Evolutionary conservation across 2,329 filamentous ascomycete species (phyloP).

Genomic region (Tolypocladium amazonense): DNA sequence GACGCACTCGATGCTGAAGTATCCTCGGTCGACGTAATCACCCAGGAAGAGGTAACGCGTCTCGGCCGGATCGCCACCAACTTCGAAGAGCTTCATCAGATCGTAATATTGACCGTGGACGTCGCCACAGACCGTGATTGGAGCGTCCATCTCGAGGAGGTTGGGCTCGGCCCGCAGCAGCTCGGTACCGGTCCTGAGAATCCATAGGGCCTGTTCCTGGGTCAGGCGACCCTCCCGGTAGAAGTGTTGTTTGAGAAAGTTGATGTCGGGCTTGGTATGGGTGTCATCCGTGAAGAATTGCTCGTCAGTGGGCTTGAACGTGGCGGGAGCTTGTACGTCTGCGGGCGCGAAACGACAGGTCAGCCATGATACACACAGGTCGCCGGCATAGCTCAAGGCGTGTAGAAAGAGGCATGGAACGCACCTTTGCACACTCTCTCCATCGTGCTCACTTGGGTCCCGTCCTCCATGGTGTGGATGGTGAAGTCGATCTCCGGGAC

Average conservation of each 20-base stretch:
- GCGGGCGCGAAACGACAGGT: conserved; percentile 7
- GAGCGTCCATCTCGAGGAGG: conserved; percentile 96
- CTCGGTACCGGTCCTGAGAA: conserved; percentile 79
- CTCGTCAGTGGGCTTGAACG: conserved; percentile 83
- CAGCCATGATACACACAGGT: background rate
- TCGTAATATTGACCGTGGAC: conserved; percentile 99
- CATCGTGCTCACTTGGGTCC: conserved; percentile 83
- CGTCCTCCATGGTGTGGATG: conserved; percentile 97
- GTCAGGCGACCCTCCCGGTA: conserved; percentile 95
- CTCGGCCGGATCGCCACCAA: conserved; percentile 91
- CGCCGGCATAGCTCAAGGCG: background rate
- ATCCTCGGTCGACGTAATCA: conserved; percentile 95
- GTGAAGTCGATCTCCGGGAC: conserved; percentile 98
- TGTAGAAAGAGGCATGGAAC: conserved; percentile 8
- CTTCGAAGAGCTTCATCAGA: conserved; percentile 98
- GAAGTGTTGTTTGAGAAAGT: conserved; percentile 96
- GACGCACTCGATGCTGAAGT: conserved; percentile 99
- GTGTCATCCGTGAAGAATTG: conserved; percentile 88
- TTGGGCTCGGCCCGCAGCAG: conserved; percentile 86
- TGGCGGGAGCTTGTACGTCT: conserved; percentile 98
- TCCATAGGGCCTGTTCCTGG: conserved; percentile 95
- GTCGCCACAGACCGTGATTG: conserved; percentile 96
- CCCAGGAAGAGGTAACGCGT: conserved; percentile 95
- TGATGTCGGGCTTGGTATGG: conserved; percentile 78
- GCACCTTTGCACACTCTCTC: conserved; percentile 98